Evolutionary conservation across 176 grass and related monocot genomes (phyloP).

Genomic region (Carex littledalei): DNA sequence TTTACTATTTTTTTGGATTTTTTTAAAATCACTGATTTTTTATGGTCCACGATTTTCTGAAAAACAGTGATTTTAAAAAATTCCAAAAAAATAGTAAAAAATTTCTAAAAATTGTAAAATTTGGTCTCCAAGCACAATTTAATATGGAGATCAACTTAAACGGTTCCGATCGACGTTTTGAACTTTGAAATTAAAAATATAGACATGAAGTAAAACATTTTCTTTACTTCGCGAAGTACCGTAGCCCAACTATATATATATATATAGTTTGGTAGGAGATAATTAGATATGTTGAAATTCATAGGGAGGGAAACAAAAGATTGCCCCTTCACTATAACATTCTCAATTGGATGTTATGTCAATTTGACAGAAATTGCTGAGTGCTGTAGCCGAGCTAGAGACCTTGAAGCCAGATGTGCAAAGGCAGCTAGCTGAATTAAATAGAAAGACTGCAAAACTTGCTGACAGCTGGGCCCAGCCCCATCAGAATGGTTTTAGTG

Average conservation of each 20-base stretch:
- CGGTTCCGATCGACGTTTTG: no score
- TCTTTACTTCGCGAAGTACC: no score
- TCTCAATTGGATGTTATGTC: not conserved
- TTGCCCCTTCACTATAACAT: not conserved
- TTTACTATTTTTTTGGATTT: no score
- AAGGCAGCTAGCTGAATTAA: conserved; percentile 33
- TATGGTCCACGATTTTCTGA: no score
- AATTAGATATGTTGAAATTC: not conserved
- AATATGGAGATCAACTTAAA: no score
- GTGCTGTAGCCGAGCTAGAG: conserved; percentile 41
- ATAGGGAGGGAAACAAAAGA: not conserved
- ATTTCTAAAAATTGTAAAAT: no score
- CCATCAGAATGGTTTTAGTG: conserved; percentile 21
- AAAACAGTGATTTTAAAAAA: no score
- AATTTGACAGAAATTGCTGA: conserved; percentile 34
- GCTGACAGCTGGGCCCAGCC: conserved; percentile 14
- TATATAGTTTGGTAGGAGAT: not conserved
- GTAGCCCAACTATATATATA: not conserved
- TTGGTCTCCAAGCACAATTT: no score
- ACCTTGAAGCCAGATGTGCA: conserved; percentile 38
- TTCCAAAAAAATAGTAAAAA: no score
- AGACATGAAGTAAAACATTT: no score
- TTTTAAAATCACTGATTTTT: no score
- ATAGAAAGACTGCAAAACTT: conserved; percentile 26
- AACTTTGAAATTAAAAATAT: no score